Evolutionary conservation across 1,139 yeast species (phyloP).

Genomic region (Debaryomyces coudertii): DNA sequence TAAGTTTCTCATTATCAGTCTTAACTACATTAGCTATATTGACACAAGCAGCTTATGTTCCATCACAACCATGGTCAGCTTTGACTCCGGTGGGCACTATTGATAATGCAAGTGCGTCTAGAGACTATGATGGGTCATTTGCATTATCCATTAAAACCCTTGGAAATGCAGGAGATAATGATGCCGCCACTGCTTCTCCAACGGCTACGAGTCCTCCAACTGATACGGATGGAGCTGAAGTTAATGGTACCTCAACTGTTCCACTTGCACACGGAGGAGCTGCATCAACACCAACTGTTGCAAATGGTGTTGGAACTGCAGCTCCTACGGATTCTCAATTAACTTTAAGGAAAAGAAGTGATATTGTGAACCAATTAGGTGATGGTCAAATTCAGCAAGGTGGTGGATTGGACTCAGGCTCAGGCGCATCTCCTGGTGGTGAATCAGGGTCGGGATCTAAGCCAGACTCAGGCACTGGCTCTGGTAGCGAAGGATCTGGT

Average conservation of each 20-base stretch:
- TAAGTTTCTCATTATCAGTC: conserved; percentile 7
- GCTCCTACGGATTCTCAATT: conserved; percentile 29
- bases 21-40: conserved; percentile 42
- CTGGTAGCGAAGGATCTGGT: background rate
- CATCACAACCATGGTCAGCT: conserved; percentile 35
- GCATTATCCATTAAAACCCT: conserved; percentile 30
- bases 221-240: conserved; percentile 16
- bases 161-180: conserved; percentile 10
- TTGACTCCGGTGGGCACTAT: conserved; percentile 30
- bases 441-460: conserved; percentile 18
- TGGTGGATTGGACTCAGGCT: conserved; percentile 1
- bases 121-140: conserved; percentile 28
- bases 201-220: background rate
- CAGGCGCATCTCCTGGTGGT: conserved; percentile 11
- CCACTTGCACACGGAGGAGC: conserved; percentile 27
- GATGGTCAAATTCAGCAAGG: conserved; percentile 44
- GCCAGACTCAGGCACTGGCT: conserved; percentile 6
- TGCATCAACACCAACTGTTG: conserved; percentile 12
- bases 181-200: conserved; percentile 11
- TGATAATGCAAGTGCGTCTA: conserved; percentile 25
- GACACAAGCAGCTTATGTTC: conserved; percentile 65
- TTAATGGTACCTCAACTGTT: conserved; percentile 15
- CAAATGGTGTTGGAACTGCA: conserved; percentile 13
- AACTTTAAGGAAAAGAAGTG: conserved; percentile 27
- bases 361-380: conserved; percentile 34